Evolutionary conservation across 352 stramenopile genomes (phyloP).

Genomic region (Globisporangium echinulatum): DNA sequence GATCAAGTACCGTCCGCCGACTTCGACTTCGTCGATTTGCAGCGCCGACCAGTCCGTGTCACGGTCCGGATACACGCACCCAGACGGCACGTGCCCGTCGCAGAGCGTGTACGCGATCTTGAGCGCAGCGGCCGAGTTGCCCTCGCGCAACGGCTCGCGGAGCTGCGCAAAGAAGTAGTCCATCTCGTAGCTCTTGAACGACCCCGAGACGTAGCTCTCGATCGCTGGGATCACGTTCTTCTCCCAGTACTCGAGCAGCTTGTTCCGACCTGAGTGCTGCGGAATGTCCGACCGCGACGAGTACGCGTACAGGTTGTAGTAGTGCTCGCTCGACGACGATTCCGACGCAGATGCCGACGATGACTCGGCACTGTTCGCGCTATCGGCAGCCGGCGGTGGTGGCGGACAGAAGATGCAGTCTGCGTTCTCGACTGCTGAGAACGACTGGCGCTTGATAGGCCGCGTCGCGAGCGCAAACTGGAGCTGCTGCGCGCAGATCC

Average conservation of each 20-base stretch:
- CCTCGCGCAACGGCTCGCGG: conserved; percentile 66
- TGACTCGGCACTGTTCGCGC: neutral
- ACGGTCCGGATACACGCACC: conserved; percentile 73
- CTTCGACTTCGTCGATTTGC: conserved; percentile 70
- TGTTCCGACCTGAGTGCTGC: conserved; percentile 68
- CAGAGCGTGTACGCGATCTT: conserved; percentile 80
- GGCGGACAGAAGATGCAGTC: conserved; percentile 22
- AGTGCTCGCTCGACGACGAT: conserved; percentile 28
- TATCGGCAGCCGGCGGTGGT: conserved; percentile 3
- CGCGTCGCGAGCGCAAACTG: conserved; percentile 39
- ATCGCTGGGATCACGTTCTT: conserved; percentile 83
- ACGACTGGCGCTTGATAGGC: conserved; percentile 34
- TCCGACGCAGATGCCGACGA: neutral
- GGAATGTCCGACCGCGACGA: conserved; percentile 53
- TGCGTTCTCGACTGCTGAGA: conserved; percentile 26
- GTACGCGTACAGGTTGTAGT: conserved; percentile 71
- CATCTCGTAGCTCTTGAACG: conserved; percentile 86
- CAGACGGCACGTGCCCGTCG: conserved; percentile 69
- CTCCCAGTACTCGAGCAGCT: conserved; percentile 80
- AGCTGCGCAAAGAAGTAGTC: conserved; percentile 84
- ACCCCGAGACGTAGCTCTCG: conserved; percentile 71
- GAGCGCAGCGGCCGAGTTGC: conserved; percentile 61
- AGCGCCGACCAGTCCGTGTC: conserved; percentile 72
- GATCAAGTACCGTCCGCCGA: conserved; percentile 54
- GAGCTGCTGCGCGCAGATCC: conserved; percentile 29